Conservation (phyloP, 371 early-diverging fungal species). For the Apophysomyces sp. region DNA sequence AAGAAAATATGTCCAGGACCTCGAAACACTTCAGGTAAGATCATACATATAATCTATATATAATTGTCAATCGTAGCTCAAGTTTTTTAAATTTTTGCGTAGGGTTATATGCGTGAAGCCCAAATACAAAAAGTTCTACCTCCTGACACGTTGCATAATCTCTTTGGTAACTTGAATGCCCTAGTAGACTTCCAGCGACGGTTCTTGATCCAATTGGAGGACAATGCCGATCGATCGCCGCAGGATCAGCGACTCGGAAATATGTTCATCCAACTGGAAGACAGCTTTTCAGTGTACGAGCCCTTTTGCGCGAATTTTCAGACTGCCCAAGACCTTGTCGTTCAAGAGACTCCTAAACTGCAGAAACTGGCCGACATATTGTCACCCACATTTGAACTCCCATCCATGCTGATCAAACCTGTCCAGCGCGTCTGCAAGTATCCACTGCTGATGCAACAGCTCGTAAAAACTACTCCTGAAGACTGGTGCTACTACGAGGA, state of each 20-base stretch:
- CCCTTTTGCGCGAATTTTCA: slow-evolving; percentile 94
- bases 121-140: slow-evolving; percentile 58
- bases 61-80: background rate
- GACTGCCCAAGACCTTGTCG: slow-evolving; percentile 62
- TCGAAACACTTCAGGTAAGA: background rate
- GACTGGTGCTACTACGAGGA: slow-evolving; percentile 69
- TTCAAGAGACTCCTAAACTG: slow-evolving; percentile 45
- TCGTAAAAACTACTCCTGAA: slow-evolving; percentile 72
- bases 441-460: slow-evolving; percentile 83
- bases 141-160: slow-evolving; percentile 69
- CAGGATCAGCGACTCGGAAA: slow-evolving; percentile 86
- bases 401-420: slow-evolving; percentile 92
- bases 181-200: slow-evolving; percentile 94
- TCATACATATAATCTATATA: background rate
- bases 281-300: slow-evolving; percentile 89
- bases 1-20: slow-evolving; percentile 19
- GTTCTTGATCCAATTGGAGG: slow-evolving; percentile 89
- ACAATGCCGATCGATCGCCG: slow-evolving; percentile 63
- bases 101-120: slow-evolving; percentile 52
- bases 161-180: slow-evolving; percentile 91
- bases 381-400: slow-evolving; percentile 84
- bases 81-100: background rate
- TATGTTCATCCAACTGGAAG: slow-evolving; percentile 76
- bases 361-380: slow-evolving; percentile 60
- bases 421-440: slow-evolving; percentile 97